Base-by-base conservation (phyloP, 306 rosid genomes). In the Comarum palustre region DNA sequence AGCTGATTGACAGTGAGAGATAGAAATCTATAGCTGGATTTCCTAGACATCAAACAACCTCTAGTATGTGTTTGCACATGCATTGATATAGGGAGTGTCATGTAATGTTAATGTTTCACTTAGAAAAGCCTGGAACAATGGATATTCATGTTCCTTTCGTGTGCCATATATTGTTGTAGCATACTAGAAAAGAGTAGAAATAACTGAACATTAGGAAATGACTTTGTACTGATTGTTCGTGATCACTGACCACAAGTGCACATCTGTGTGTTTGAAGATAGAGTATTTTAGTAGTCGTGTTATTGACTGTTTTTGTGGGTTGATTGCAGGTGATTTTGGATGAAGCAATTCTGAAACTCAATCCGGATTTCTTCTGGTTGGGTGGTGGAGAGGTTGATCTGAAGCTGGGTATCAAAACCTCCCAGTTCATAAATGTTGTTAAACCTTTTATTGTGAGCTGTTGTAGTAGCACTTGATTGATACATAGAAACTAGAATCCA, bases 291-390 rank as follows among this genome's bases (percentile, higher is more conserved):
- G 11, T 34, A 7, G 2, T 32, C 34, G 31, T 42, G 36, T 31
- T 24, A 34, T 32, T 68, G 36, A 51, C 71, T 75, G 76, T 58
- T 64, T 51, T 59, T 78, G 25, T 78, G 43, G 55, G 29, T 72
- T 52, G 52, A 71, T 84, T 82, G 81, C 96, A 93, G 98, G 98
- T 93, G 82, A 90, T 90, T 76, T 82, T 87, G 85, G 90, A 84
- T 47, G 88, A 87, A 80, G 98, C 97, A n/a, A 91, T 93, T 57
- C 78, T 76, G 64, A 93, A 93, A 77, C 96, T 93, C 31, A 74
- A 82, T 67, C 98, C 97, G 3, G 87, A 86, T 80, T 93, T 87
- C 89, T 93, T 91, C 87, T 93, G 98, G 98, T 70, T 91, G 91
- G 98, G 98, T n/a, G 97, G 97, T 14, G 97, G 90, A 42, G 88